Evolutionary conservation across 1,284 basidiomycete species (phyloP).

Genomic region (Trichosporon inkin): DNA sequence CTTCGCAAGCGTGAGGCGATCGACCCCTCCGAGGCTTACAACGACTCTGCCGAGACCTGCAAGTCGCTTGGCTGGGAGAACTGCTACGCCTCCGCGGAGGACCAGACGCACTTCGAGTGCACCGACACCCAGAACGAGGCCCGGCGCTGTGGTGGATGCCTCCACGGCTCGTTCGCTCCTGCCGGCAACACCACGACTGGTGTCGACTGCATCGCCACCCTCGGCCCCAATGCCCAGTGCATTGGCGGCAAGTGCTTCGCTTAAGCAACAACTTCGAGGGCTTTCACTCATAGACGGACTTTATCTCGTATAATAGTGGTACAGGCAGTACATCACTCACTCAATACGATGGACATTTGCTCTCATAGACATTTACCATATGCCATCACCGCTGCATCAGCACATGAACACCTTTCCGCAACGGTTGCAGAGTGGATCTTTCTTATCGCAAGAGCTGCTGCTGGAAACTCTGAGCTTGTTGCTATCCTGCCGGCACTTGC

Average conservation of each 20-base stretch:
- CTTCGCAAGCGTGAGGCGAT: constrained; percentile 6
- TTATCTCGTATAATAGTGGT: too few species aligned
- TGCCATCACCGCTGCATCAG: too few species aligned
- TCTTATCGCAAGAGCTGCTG: too few species aligned
- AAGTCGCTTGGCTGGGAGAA: constrained; percentile 3
- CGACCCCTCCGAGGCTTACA: constrained; percentile 1
- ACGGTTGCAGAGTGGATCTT: too few species aligned
- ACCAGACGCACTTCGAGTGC: constrained; percentile 8
- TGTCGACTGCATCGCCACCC: constrained; percentile 5
- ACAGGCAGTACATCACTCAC: too few species aligned
- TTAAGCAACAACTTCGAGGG: not conserved
- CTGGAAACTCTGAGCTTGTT: too few species aligned
- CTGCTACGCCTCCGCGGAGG: constrained; percentile 4
- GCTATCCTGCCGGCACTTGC: too few species aligned
- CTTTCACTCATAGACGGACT: too few species aligned
- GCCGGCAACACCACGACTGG: not conserved
- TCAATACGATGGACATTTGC: too few species aligned
- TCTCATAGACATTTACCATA: too few species aligned
- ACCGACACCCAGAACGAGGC: constrained; percentile 7
- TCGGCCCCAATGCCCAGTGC: constrained; percentile 7
- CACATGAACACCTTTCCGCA: too few species aligned
- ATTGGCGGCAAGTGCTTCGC: constrained; percentile 6
- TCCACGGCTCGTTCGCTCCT: not conserved
- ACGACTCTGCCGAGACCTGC: not conserved
- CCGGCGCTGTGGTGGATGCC: not conserved